Evolutionary conservation across 371 early-diverging fungal genomes (phyloP), one percentile per base, ranked within the genome.

Genomic region (Phascolomyces articulosus): DNA sequence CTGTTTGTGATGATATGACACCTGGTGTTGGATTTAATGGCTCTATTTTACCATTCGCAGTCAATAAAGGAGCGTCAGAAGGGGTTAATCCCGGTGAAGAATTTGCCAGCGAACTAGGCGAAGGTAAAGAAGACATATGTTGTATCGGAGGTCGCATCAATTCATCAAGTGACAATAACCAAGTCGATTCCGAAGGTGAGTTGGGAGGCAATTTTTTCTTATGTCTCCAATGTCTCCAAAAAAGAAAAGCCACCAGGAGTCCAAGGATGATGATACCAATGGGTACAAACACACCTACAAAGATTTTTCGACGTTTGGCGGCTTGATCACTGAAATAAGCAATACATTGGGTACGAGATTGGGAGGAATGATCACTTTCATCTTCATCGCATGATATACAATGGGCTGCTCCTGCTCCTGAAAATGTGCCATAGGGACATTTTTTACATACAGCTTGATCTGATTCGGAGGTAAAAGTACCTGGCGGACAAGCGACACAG

Each of bases 131-230:
- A 2, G 61, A 60, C 58, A 60, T 38, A 24, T 51, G 47, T 28
- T 64, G 41, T 49, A 27, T 55, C 29, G 62, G 67, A 34, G 51
- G 67, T 44, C 57, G 75, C 49, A 60, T 66, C 51, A 62, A 61
- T 20, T 82, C 80, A 8, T 69, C 56, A 56, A 74, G 75, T 1
- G 77, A 75, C 3, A 84, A 51, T 38, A 82, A 67, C 84, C 84
- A 84, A 4, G 73, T 72, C 11, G 78, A n/a, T 57, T 57, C 40
- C 4, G 57, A 10, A 9, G 21, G 40, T 9, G 34, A 9, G 68
- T 40, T 80, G 16, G 44, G 56, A 44, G 58, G 69, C 6, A 49
- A 60, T 9, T 66, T 55, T 58, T 20, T 63, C 58, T 55, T 60
- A 0, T 62, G 41, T 51, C 71, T 67, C 15, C 55, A 26, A 13